Conservation (phyloP, 192 early-diverging fungal species). For the Anaeromyces robustus region DNA sequence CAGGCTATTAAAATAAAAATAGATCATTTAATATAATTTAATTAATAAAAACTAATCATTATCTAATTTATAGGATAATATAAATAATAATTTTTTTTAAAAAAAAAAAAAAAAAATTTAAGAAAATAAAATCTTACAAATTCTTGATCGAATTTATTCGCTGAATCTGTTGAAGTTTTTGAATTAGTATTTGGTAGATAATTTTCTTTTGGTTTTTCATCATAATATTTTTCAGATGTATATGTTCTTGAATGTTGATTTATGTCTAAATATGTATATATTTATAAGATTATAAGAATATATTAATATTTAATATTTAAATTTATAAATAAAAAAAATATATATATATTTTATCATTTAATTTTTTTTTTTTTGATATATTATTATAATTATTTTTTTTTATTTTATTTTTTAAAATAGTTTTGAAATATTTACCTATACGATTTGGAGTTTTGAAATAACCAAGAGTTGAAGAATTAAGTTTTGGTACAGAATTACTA, state of each 20-base stretch:
- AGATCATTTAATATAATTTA: too few relatives aligned
- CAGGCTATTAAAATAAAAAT: not conserved
- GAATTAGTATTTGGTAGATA: not conserved
- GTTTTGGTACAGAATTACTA: not conserved
- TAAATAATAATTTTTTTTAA: too few relatives aligned
- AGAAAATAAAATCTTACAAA: not conserved
- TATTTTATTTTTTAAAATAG: too few relatives aligned
- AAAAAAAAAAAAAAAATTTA: too few relatives aligned
- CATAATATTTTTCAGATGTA: not conserved
- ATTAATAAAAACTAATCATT: too few relatives aligned
- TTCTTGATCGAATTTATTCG: not conserved
- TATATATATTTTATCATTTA: too few relatives aligned
- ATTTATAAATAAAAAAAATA: too few relatives aligned
- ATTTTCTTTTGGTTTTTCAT: not conserved
- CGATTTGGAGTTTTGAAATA: not conserved
- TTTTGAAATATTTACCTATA: not conserved
- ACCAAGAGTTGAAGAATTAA: not conserved
- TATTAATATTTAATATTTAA: too few relatives aligned
- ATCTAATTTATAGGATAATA: too few relatives aligned
- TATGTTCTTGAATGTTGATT: not conserved
- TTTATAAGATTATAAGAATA: too few relatives aligned
- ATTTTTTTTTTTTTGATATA: too few relatives aligned
- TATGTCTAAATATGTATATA: not conserved
- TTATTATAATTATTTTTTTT: too few relatives aligned
- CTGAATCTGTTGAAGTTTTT: not conserved